phyloP scores from a whole-genome alignment of 2,329 filamentous ascomycete species.

The Bipolaris oryzae region DNA sequence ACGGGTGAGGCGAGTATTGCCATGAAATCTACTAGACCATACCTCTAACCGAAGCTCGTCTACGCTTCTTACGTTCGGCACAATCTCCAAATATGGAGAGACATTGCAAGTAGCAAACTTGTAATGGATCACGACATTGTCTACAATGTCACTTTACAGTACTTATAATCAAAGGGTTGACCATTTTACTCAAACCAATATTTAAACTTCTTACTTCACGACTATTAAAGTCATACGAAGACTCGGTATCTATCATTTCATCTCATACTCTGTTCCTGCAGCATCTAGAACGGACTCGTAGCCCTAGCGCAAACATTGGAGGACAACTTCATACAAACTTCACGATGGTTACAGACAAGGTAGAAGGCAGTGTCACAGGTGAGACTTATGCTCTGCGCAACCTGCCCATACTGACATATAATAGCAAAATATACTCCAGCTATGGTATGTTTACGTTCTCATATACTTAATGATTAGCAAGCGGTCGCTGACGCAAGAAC shows the following conservation, averaged over 20 bases:
- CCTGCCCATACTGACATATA: neutral
- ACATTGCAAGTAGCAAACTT: neutral
- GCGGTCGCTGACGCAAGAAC: neutral
- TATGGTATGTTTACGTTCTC: neutral
- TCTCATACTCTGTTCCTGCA: neutral
- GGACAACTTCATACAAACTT: neutral
- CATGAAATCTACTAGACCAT: neutral
- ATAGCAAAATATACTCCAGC: neutral
- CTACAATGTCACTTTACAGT: neutral
- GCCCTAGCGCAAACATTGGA: neutral
- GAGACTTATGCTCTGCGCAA: neutral
- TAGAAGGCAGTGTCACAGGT: neutral
- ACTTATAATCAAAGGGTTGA: neutral
- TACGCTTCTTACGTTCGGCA: neutral
- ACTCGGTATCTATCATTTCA: neutral
- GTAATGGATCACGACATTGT: neutral
- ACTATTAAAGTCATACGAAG: neutral
- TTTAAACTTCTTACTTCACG: neutral
- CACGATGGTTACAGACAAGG: neutral
- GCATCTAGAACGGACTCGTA: neutral
- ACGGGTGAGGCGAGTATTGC: neutral
- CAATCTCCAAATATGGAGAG: neutral
- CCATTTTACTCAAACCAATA: neutral
- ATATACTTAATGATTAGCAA: neutral
- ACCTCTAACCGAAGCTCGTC: neutral